phyloP scores from a whole-genome alignment of 129 eudicot species.

The Arctium minus region DNA sequence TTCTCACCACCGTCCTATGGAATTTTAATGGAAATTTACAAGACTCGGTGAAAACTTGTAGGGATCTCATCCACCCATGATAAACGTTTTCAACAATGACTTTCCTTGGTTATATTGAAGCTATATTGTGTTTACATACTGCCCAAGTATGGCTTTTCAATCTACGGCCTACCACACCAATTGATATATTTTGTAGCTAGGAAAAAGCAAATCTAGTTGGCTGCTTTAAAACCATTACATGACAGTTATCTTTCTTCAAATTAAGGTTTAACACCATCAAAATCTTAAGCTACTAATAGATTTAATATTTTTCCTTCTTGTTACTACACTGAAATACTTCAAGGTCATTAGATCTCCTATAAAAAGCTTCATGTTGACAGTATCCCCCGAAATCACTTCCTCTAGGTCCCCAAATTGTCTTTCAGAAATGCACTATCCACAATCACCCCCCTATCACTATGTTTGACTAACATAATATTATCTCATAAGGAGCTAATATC shows the following conservation, averaged over 20 bases:
- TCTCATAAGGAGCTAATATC: background rate
- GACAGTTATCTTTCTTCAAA: background rate
- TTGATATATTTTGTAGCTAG: background rate
- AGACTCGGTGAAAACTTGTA: background rate
- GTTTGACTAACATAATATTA: background rate
- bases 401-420: background rate
- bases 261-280: background rate
- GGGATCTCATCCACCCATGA: too few relatives aligned
- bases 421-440: background rate
- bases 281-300: background rate
- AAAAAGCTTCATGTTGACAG: background rate
- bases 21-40: too few relatives aligned
- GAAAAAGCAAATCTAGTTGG: background rate
- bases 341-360: too few relatives aligned
- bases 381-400: background rate
- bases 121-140: background rate
- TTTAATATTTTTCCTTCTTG: background rate
- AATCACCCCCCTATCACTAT: background rate
- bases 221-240: background rate
- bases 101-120: background rate
- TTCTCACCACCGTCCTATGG: too few relatives aligned
- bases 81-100: background rate
- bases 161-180: background rate
- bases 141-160: background rate
- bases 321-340: too few relatives aligned